Conservation (phyloP, 768 basidiomycete species). For the Kwoniella sp. region DNA sequence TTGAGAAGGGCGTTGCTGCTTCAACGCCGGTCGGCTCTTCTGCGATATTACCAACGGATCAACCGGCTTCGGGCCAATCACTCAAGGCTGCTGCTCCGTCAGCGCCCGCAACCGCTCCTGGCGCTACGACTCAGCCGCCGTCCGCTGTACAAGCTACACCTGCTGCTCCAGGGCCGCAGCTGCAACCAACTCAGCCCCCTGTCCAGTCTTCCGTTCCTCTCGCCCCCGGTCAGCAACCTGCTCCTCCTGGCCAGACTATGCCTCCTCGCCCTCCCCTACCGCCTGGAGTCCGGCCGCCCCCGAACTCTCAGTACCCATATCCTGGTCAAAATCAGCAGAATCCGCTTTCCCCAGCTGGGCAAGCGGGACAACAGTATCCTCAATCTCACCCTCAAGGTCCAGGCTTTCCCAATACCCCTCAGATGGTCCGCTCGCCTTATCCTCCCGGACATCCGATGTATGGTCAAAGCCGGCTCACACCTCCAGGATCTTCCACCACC, state of each 20-base stretch:
- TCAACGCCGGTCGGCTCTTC: not conserved
- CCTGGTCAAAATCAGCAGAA: constrained; percentile 3
- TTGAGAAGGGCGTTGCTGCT: constrained; percentile 5
- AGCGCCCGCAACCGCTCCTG: not conserved
- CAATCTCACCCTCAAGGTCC: constrained; percentile 3
- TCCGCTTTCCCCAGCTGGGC: not conserved
- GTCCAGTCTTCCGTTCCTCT: constrained; percentile 7
- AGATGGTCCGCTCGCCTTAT: constrained; percentile 16
- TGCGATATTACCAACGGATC: not conserved
- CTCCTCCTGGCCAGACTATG: constrained; percentile 15
- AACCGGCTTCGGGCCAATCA: not conserved
- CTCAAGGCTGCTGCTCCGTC: not conserved
- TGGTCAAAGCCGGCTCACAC: constrained; percentile 11
- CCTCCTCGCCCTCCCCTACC: constrained; percentile 14
- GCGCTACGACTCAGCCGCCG: not conserved
- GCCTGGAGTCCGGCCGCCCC: constrained; percentile 16
- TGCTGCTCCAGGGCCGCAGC: not conserved
- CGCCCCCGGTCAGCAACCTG: constrained; percentile 14
- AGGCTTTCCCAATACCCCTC: constrained; percentile 12
- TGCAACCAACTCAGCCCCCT: not conserved
- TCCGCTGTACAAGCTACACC: not conserved
- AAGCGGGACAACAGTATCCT: not conserved
- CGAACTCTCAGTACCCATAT: constrained; percentile 3
- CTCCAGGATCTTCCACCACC: constrained; percentile 16
- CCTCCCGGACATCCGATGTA: constrained; percentile 16